Base-by-base conservation (phyloP, 164 flowering plant species). In the Aristolochia californica region DNA sequence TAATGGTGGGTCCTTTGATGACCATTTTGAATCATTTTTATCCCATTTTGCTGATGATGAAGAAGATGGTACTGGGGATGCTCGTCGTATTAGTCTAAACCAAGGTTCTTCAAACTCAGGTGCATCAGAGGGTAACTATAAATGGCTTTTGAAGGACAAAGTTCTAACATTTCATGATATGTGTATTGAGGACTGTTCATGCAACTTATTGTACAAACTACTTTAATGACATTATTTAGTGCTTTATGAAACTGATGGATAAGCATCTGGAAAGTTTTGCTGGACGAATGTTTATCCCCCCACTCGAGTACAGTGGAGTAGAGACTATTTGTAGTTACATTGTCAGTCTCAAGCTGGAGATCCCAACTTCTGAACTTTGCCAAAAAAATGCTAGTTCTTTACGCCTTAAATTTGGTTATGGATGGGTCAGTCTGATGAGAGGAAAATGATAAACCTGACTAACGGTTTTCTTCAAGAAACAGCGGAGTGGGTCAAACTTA, bases 1-100 rank as follows among this genome's bases (percentile, higher is more conserved):
- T 62, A 93, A 84, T 73, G 79, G 84, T 61, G 91, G 84, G 53
- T 77, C 96, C 48, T 75, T 88, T 53, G 93, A 91, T 53, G 96
- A 86, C 68, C 78, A 83, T 63, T 87, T 88, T 48, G 97, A 85
- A 54, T 85, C 97, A 0, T 87, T 82, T 70, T 70, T 87, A 64
- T 72, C 83, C 4, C 82, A 77, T 57, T 95, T 87, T 71, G 91
- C 75, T 58, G 93, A 77, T 59, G 97, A 88, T 71, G 91, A 77
- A 56, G 93, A 84, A 50, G 95, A 93, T 70, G 27, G 27, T 16
- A 12, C 16, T 24, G 40, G 12, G 56, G 14, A 25, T 14, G 43
- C 38, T 17, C n/a, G 2, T 16, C 27, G 38, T 14, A 2, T 12
- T 27, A 17, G 21, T 10, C n/a, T 53, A 34, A 28, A 53, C 1